Evolutionary conservation across 2,329 filamentous ascomycete genomes (phyloP).

Genomic region (Exophiala lecanii-corni): DNA sequence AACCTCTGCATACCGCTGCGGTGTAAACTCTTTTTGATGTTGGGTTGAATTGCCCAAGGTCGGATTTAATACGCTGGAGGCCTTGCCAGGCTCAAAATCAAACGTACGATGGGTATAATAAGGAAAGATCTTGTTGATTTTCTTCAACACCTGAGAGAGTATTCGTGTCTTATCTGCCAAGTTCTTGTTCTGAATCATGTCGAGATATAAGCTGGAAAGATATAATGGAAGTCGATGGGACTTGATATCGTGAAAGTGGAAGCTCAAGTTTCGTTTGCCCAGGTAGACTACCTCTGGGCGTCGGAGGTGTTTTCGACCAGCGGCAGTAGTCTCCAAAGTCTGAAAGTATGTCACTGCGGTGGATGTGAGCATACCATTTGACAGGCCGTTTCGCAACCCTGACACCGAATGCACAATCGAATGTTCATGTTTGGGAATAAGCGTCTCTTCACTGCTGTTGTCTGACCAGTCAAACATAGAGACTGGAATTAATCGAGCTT

Average conservation of each 20-base stretch:
- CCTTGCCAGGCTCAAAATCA: constrained; percentile 2
- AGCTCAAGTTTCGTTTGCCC: constrained; percentile 1
- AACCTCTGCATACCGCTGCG: background rate
- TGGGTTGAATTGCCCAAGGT: background rate
- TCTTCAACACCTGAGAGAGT: constrained; percentile 1
- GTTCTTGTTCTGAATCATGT: background rate
- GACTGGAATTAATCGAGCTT: background rate
- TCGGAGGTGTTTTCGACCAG: background rate
- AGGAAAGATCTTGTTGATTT: constrained; percentile 6
- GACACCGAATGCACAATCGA: constrained; percentile 5
- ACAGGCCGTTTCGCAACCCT: background rate
- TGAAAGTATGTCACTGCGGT: background rate
- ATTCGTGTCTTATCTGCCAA: background rate
- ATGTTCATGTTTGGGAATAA: background rate
- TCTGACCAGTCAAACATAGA: background rate
- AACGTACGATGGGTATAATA: constrained; percentile 7
- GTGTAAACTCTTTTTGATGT: background rate
- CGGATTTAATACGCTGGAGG: background rate
- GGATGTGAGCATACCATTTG: background rate
- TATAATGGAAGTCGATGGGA: constrained; percentile 3
- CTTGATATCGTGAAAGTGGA: constrained; percentile 2
- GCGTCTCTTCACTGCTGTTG: background rate
- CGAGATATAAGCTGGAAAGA: constrained; percentile 1
- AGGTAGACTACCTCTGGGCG: constrained; percentile 2
- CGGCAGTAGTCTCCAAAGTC: background rate